Evolutionary conservation across 345 rosid genomes (phyloP).

Genomic region (Aegle marmelos): DNA sequence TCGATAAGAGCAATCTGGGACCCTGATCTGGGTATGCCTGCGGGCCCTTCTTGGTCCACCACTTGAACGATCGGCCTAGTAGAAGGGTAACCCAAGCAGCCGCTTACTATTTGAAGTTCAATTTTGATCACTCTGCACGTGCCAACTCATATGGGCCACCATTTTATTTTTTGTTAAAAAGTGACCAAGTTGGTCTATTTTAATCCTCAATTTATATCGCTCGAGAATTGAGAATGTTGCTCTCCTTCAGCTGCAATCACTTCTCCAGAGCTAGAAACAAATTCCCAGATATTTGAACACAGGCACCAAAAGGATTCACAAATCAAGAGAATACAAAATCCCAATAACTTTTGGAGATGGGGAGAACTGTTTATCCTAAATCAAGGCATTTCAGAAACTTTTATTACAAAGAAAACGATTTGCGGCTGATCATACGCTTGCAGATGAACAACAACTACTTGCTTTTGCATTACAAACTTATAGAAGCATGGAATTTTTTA

Average conservation of each 20-base stretch:
- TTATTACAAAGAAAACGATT: conserved; percentile 18
- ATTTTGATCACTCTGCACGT: neutral
- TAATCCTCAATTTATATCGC: too few relatives aligned
- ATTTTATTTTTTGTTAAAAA: too few relatives aligned
- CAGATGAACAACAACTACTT: conserved; percentile 8
- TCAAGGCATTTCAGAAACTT: neutral
- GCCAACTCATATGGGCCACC: neutral
- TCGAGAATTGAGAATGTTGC: too few relatives aligned
- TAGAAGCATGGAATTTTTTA: conserved; percentile 10
- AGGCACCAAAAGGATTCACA: neutral
- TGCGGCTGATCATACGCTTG: neutral
- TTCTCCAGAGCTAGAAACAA: neutral
- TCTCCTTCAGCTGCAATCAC: neutral
- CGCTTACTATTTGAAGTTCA: neutral
- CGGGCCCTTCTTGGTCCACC: neutral
- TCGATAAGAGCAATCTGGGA: neutral
- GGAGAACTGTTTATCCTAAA: neutral
- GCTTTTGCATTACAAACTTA: conserved; percentile 15
- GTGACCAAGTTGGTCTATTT: too few relatives aligned
- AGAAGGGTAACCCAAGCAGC: neutral
- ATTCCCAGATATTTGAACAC: neutral
- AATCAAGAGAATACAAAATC: neutral
- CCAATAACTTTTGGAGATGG: neutral
- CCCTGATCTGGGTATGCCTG: neutral
- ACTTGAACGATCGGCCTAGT: neutral